Percentiles rank a stretch among this genome's conserved stretches.
These are phyloP conservation scores for Aspergillus coremiiformis DNA, from an alignment of 495 filamentous ascomycete genomes.

Conservation along the genomic window DNA sequence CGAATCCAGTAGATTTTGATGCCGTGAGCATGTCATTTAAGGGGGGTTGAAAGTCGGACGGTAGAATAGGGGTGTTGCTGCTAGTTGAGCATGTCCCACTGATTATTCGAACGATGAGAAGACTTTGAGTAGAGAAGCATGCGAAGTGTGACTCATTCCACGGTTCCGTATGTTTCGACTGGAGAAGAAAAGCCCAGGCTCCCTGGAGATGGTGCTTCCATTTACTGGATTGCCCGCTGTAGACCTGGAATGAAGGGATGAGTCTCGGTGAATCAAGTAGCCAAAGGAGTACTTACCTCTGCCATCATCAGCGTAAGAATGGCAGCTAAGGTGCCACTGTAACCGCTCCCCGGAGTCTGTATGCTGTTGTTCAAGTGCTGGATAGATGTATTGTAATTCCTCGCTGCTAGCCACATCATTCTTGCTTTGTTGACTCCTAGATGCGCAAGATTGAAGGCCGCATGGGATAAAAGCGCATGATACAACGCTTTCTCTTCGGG, in stretches of 20 bases:
- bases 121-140: slow-evolving; percentile 10
- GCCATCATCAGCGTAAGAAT: slow-evolving; percentile 13
- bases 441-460: slow-evolving; percentile 12
- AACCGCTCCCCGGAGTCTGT: not conserved
- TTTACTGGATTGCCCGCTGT: slow-evolving; percentile 11
- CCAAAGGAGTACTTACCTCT: slow-evolving; percentile 6
- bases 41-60: not conserved
- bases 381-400: slow-evolving; percentile 2
- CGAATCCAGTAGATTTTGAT: not conserved
- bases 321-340: slow-evolving; percentile 8
- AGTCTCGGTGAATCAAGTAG: not conserved
- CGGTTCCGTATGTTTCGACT: slow-evolving; percentile 1
- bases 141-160: slow-evolving; percentile 12
- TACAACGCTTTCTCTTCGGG: slow-evolving; percentile 10
- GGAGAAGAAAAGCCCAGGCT: slow-evolving; percentile 6
- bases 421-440: slow-evolving; percentile 1
- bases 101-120: slow-evolving; percentile 12
- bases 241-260: slow-evolving; percentile 4
- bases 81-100: slow-evolving; percentile 6
- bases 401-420: not conserved
- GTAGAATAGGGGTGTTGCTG: not conserved
- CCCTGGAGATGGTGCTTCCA: slow-evolving; percentile 9
- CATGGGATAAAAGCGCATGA: slow-evolving; percentile 10
- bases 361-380: slow-evolving; percentile 1
- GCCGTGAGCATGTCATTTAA: not conserved